These are phyloP conservation scores for Nicotiana sylvestris DNA, from an alignment of 257 asterid genomes.

Conservation along the genomic window DNA sequence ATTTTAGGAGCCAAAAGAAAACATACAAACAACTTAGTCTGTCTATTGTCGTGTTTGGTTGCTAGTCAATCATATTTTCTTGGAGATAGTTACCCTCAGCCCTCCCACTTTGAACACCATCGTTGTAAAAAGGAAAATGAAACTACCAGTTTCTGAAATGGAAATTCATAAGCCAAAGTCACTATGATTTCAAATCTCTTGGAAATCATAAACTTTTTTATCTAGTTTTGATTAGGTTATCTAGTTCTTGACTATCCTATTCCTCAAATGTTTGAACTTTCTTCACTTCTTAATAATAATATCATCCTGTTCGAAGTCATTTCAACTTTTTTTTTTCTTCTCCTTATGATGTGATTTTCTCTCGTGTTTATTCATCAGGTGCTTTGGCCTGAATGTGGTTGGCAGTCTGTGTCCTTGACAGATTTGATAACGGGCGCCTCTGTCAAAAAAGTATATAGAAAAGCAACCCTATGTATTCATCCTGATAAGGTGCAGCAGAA, in stretches of 20 bases:
- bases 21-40: neutral
- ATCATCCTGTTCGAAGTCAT: neutral
- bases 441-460: slow-evolving; percentile 67
- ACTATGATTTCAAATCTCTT: neutral
- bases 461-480: slow-evolving; percentile 84
- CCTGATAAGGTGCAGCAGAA: slow-evolving; percentile 99
- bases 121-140: neutral
- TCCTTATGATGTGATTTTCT: slow-evolving; percentile 25
- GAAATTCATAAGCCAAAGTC: neutral
- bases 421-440: slow-evolving; percentile 68
- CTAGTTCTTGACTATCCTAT: neutral
- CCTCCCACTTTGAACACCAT: slow-evolving; percentile 3
- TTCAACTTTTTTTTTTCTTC: neutral
- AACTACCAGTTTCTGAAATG: neutral
- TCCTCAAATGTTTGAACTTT: neutral
- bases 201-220: neutral
- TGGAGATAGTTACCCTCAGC: neutral
- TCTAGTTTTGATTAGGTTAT: neutral
- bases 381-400: slow-evolving; percentile 88
- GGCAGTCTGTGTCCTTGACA: slow-evolving; percentile 83
- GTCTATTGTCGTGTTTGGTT: slow-evolving; percentile 7
- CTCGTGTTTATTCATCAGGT: slow-evolving; percentile 41
- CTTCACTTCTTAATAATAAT: slow-evolving; percentile 1
- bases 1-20: neutral
- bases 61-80: neutral